Conservation (phyloP, 1,284 basidiomycete genomes). For the Malassezia obtusa region DNA sequence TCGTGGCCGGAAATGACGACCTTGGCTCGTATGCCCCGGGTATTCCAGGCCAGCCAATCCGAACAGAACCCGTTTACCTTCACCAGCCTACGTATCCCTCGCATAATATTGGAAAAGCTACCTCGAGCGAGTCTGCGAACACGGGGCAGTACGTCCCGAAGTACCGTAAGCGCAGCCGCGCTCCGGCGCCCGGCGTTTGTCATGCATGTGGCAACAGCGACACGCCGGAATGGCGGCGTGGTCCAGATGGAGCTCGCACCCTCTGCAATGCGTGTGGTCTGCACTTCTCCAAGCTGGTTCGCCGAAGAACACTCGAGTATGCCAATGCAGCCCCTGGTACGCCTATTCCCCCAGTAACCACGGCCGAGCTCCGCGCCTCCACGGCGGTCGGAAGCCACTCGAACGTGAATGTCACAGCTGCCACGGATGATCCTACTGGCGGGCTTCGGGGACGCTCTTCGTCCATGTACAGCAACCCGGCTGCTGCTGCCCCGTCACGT, state of each 20-base stretch:
- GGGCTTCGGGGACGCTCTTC: neutral
- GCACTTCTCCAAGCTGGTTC: constrained; percentile 35
- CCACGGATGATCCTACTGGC: neutral
- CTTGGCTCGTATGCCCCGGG: neutral
- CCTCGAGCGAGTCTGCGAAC: neutral
- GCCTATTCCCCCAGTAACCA: constrained; percentile 22
- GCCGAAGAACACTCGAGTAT: constrained; percentile 26
- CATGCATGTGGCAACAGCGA: constrained; percentile 35
- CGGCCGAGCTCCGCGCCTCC: constrained; percentile 34
- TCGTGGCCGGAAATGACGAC: constrained; percentile 1
- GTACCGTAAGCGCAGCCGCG: constrained; percentile 45
- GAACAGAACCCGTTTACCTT: neutral
- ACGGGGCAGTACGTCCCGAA: constrained; percentile 21
- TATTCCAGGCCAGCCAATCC: neutral
- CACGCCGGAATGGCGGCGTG: constrained; percentile 45
- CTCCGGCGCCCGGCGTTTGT: constrained; percentile 39
- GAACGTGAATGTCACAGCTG: neutral
- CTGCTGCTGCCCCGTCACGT: neutral
- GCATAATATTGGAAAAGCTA: constrained; percentile 16
- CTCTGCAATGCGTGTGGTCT: constrained; percentile 46
- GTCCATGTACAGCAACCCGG: neutral
- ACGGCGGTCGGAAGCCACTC: constrained; percentile 18
- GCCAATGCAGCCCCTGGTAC: constrained; percentile 20
- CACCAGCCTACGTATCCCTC: constrained; percentile 12
- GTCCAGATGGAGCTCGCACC: constrained; percentile 42